Base-by-base conservation (phyloP, 129 eudicot species). In the Lactuca saligna region DNA sequence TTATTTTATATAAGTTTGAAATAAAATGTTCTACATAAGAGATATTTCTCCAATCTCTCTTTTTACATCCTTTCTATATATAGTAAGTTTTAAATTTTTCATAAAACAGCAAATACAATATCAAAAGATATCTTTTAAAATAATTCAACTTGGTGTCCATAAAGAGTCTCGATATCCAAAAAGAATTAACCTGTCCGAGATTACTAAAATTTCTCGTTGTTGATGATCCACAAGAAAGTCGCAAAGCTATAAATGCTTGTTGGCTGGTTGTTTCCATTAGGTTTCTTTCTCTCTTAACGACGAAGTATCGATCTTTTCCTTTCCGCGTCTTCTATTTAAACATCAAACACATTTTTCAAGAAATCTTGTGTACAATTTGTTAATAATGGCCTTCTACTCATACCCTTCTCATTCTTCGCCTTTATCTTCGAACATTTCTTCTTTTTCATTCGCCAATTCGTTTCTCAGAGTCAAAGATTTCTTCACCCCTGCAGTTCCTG, bases 351-450 rank as follows among this genome's bases (percentile, higher is more conserved):
- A 58, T 41, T 58, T 14, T 71, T 67, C 34, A 66, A 7, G 12
- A 57, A 58, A 31, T 48, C 55, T 29, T 69, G 60, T 57, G 31
- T 33, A 58, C 49, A 66, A 8, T 6, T 66, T 59, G 5, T 37
- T 8, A 6, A 3, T 6, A 69, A 89, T 89, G 96, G 96, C 87
- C 48, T 82, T 86, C 54, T 89, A 85, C 78, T 78, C 95, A 33
- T 83, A 78, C 75, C 95, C 95, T 17, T 93, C 90, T 81, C 84
- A 59, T 83, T 64, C 88, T 31, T 20, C 78, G 29, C 86, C 86
- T 51, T 75, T 86, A 3, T 74, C 88, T 11, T 70, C 86, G 3
- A 42, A 76, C 33, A 66, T 78, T 56, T 78, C 87, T 8, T 63
- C 75, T 3, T 75, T 70, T 68, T 81, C 88, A 0, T 20, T 81